Percentiles rank a stretch among this genome's conserved stretches.
These are phyloP conservation scores for Saccharum officinarum DNA, from an alignment of 176 grass and related monocot genomes.

Conservation along the genomic window DNA sequence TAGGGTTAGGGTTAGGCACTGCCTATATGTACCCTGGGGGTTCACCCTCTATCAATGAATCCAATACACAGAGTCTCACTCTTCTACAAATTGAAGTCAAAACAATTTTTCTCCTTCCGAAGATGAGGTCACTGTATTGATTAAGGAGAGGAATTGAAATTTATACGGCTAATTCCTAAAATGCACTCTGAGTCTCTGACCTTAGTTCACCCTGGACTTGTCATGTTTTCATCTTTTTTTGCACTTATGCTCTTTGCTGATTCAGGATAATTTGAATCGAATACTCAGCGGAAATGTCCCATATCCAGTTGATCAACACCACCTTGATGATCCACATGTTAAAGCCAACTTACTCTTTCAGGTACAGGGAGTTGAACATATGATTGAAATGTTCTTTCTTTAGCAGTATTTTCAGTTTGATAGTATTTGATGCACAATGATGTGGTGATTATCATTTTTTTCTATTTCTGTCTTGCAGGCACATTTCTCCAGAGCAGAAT, in stretches of 20 bases:
- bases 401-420: conserved; percentile 10
- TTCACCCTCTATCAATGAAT: too few species aligned
- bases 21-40: too few species aligned
- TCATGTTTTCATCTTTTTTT: conserved; percentile 21
- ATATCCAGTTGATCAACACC: conserved; percentile 75
- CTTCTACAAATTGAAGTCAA: background rate
- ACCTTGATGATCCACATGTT: conserved; percentile 93
- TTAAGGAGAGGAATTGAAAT: conserved; percentile 3
- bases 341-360: conserved; percentile 99
- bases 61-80: too few species aligned
- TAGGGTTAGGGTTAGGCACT: too few species aligned
- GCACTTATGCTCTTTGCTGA: conserved; percentile 35
- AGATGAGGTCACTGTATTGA: background rate
- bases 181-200: background rate
- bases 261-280: conserved; percentile 90
- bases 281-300: conserved; percentile 75
- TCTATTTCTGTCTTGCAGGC: conserved; percentile 63
- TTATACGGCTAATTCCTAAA: conserved; percentile 10
- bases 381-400: conserved; percentile 16
- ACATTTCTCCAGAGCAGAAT: conserved; percentile 87
- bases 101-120: background rate
- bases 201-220: conserved; percentile 22
- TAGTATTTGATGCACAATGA: conserved; percentile 10
- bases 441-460: conserved; percentile 3
- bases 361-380: conserved; percentile 44